Percentiles rank a stretch among this genome's conserved stretches.
These are phyloP conservation scores for Tetragonia tetragonoides DNA, from an alignment of 148 eudicot species.

Conservation along the genomic window DNA sequence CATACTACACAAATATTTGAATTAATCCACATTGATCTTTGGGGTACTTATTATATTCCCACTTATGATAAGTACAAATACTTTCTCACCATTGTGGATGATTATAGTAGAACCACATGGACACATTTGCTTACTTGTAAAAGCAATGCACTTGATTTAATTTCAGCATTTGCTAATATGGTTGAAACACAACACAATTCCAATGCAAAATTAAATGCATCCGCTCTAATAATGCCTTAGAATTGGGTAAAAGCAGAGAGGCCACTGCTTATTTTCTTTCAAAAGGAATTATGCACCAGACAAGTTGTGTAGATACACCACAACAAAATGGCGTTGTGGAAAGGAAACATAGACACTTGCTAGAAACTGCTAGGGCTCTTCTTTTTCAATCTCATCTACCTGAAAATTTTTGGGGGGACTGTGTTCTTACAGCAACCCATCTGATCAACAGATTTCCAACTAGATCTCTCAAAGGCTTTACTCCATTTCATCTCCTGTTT, in stretches of 20 bases:
- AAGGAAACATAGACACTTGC: background rate
- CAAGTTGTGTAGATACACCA: background rate
- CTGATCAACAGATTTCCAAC: background rate
- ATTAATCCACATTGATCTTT: background rate
- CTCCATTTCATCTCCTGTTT: background rate
- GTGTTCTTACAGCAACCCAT: background rate
- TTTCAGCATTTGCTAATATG: background rate
- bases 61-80: background rate
- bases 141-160: background rate
- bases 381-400: background rate
- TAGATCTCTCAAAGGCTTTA: fast-evolving
- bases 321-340: background rate
- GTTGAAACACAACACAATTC: background rate
- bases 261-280: background rate
- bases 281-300: background rate
- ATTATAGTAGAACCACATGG: background rate
- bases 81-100: background rate
- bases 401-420: background rate
- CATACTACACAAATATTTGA: background rate
- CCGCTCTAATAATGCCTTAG: background rate
- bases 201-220: background rate
- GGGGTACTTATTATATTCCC: background rate
- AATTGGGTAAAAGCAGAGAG: background rate
- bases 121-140: background rate
- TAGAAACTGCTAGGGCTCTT: background rate